Evolutionary conservation across 2,329 filamentous ascomycete species (phyloP).

Genomic region (Penicillium sp.): DNA sequence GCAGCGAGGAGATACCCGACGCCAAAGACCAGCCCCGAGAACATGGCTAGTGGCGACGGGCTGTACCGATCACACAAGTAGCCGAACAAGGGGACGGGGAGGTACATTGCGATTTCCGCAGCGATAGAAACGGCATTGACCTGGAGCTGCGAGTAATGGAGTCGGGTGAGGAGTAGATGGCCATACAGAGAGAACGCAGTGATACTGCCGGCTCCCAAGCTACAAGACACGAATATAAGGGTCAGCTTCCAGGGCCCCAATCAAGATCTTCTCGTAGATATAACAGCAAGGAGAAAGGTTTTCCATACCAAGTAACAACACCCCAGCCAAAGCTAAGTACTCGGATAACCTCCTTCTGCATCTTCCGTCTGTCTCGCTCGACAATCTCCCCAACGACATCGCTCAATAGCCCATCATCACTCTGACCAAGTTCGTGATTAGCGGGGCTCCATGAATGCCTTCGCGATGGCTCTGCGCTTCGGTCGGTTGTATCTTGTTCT

Average conservation of each 20-base stretch:
- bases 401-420: conserved; percentile 53
- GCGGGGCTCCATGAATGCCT: conserved; percentile 19
- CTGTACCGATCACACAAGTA: conserved; percentile 89
- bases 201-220: conserved; percentile 83
- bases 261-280: background rate
- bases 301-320: conserved; percentile 56
- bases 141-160: conserved; percentile 87
- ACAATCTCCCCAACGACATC: conserved; percentile 62
- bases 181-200: conserved; percentile 94
- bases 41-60: conserved; percentile 71
- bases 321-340: conserved; percentile 61
- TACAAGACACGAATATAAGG: conserved; percentile 22
- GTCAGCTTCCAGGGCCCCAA: conserved; percentile 6
- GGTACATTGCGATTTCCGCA: conserved; percentile 83
- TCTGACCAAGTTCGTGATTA: conserved; percentile 19
- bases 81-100: conserved; percentile 85
- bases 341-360: conserved; percentile 54
- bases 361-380: conserved; percentile 55
- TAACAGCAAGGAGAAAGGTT: background rate
- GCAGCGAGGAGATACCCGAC: conserved; percentile 81
- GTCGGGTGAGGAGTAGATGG: conserved; percentile 78
- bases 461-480: conserved; percentile 29
- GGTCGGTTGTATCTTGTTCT: conserved; percentile 13
- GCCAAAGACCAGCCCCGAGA: conserved; percentile 73
- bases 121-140: conserved; percentile 88